Conservation (phyloP, 179 eudicot genomes). For the Gypsophila paniculata region DNA sequence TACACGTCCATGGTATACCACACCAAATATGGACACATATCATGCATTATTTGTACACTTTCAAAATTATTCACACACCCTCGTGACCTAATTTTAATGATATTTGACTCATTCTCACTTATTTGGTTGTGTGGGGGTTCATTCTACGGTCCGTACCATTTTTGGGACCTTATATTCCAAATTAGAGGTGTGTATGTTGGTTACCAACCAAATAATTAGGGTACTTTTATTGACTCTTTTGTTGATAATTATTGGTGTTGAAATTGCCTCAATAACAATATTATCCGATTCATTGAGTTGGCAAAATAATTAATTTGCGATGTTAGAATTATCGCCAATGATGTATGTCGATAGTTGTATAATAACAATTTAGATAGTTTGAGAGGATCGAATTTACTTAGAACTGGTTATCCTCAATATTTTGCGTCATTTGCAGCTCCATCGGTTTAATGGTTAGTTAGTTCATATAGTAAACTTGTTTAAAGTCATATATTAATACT, state of each 20-base stretch:
- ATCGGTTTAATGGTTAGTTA: too few relatives aligned
- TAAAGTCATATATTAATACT: too few relatives aligned
- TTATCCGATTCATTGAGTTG: too few relatives aligned
- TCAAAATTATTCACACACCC: background rate
- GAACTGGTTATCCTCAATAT: too few relatives aligned
- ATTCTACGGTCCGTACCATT: slow-evolving; percentile 9
- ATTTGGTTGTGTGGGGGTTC: background rate
- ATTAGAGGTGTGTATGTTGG: background rate
- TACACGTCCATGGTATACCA: slow-evolving; percentile 25
- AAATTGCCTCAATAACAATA: background rate
- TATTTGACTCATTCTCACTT: background rate
- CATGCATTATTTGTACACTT: background rate
- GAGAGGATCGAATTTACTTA: too few relatives aligned
- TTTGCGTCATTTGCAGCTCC: too few relatives aligned
- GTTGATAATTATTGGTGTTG: background rate
- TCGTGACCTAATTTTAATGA: slow-evolving; percentile 9
- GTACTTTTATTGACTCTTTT: background rate
- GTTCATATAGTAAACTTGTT: too few relatives aligned
- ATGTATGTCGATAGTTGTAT: too few relatives aligned
- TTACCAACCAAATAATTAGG: slow-evolving; percentile 5
- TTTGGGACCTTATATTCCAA: background rate
- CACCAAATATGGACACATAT: slow-evolving; percentile 21
- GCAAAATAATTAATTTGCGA: too few relatives aligned
- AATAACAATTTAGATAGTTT: too few relatives aligned
- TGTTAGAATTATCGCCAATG: too few relatives aligned